A percentile compares a stretch with the other conserved stretches of the same genome.
Conservation (phyloP, 164 flowering plant species). For the Liriodendron chinense region DNA sequence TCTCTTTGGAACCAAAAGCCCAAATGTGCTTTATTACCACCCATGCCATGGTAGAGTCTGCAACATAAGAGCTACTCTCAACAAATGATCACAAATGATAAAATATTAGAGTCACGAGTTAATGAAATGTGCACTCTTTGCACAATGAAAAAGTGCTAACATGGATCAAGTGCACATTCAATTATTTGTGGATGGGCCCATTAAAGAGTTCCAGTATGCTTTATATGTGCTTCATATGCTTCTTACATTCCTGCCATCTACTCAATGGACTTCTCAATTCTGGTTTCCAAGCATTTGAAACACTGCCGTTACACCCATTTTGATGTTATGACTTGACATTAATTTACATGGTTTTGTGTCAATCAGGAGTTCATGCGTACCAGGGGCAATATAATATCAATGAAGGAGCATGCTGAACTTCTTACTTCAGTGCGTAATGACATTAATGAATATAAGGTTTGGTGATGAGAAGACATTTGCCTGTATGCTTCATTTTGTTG, state of each 20-base stretch:
- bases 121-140: no score
- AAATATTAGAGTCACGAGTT: no score
- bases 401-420: constrained; percentile 87
- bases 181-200: background rate
- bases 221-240: background rate
- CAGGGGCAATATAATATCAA: constrained; percentile 71
- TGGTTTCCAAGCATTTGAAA: background rate
- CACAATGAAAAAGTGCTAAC: no score
- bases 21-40: no score
- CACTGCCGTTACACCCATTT: background rate
- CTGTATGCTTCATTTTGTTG: background rate
- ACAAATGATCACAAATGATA: no score
- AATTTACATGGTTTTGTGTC: background rate
- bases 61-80: no score
- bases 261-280: background rate
- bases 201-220: background rate
- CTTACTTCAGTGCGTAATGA: constrained; percentile 81
- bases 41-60: no score
- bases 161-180: no score
- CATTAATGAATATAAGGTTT: constrained; percentile 80
- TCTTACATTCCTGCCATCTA: background rate
- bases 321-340: background rate
- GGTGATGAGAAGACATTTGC: background rate
- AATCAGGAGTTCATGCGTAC: constrained; percentile 66
- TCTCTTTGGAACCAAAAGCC: no score